These are phyloP conservation scores for Zea mays DNA, from an alignment of 176 grass and related monocot genomes.

Conservation along the genomic window Zm-B73-REFERENCE-NAM-5.0 NC_050103.1:80871001-80871500, in stretches of 20 bases:
- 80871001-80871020: constrained; percentile 61
- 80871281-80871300: constrained; percentile 89
- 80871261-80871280: constrained; percentile 94
- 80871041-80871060: constrained; percentile 16
- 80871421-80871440: constrained; percentile 16
- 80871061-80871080: constrained; percentile 13
- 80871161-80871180: neutral
- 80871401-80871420: constrained; percentile 6
- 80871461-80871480: neutral
- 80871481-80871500: neutral
- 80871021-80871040: neutral
- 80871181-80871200: neutral
- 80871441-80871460: neutral
- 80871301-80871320: constrained; percentile 88
- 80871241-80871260: constrained; percentile 97
- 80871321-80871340: constrained; percentile 98
- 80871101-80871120: constrained; percentile 98
- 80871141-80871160: neutral
- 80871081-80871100: constrained; percentile 97
- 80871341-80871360: constrained; percentile 92
- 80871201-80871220: constrained; percentile 2
- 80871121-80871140: constrained; percentile 81
- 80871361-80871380: constrained; percentile 77
- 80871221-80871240: constrained; percentile 39
- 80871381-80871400: neutral